Percentiles rank a stretch among this genome's conserved stretches.
phyloP scores from a whole-genome alignment of 192 early-diverging fungal species.

The Rhizoclosmatium sp. region DNA sequence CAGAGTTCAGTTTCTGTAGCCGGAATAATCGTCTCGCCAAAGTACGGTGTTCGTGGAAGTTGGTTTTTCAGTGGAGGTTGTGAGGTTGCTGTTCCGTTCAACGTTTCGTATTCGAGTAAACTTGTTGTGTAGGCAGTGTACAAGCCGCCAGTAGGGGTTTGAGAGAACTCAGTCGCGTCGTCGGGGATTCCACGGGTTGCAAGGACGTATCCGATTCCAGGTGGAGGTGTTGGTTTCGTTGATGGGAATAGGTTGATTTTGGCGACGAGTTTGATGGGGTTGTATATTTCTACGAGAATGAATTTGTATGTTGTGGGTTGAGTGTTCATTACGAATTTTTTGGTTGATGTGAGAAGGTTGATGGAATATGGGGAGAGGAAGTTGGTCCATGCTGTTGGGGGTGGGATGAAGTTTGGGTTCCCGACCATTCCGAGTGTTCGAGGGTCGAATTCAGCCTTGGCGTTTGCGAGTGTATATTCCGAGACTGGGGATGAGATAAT shows the following conservation, averaged over 20 bases:
- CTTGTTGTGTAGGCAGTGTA: background rate
- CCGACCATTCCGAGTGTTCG: background rate
- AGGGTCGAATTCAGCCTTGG: background rate
- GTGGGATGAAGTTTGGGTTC: background rate
- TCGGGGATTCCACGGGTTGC: background rate
- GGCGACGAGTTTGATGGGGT: conserved; percentile 5
- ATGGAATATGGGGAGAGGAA: background rate
- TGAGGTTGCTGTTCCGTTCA: background rate
- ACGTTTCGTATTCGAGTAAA: background rate
- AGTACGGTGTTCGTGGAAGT: background rate
- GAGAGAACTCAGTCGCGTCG: background rate
- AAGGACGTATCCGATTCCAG: conserved; percentile 7
- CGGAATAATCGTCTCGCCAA: background rate
- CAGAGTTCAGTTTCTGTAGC: background rate
- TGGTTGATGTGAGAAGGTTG: background rate
- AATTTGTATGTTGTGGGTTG: conserved; percentile 1
- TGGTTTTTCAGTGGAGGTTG: background rate
- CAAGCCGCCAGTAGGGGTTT: background rate
- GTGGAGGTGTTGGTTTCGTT: background rate
- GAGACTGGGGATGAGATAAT: background rate
- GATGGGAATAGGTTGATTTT: background rate
- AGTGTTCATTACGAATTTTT: background rate
- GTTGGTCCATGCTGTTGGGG: conserved; percentile 11
- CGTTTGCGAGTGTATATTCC: background rate
- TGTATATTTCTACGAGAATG: conserved; percentile 3